Conservation (phyloP, 768 basidiomycete genomes). For the Termitomyces eurrhizus region DNA sequence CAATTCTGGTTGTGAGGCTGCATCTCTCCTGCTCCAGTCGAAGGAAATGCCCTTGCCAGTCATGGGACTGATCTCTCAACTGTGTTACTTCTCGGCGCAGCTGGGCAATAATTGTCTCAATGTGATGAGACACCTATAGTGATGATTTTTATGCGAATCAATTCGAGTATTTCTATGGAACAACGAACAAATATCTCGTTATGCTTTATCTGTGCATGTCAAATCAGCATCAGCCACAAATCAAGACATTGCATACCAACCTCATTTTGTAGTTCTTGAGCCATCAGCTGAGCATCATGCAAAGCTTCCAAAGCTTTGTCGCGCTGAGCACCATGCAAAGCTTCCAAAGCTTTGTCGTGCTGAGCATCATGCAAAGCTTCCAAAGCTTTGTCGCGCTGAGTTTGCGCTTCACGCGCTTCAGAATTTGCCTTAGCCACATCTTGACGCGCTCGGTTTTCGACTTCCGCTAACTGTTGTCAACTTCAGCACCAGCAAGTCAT, state of each 20-base stretch:
- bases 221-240: too few relatives aligned
- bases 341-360: neutral
- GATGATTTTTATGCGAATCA: neutral
- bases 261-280: too few relatives aligned
- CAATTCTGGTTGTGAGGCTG: slow-evolving; percentile 50
- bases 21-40: slow-evolving; percentile 29
- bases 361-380: slow-evolving; percentile 41
- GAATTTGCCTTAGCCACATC: too few relatives aligned
- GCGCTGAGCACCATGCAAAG: too few relatives aligned
- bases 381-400: slow-evolving; percentile 44
- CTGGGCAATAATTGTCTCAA: slow-evolving; percentile 50
- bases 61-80: slow-evolving; percentile 64
- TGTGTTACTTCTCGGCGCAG: slow-evolving; percentile 2
- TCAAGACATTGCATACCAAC: slow-evolving; percentile 32
- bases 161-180: neutral
- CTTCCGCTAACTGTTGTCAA: too few relatives aligned
- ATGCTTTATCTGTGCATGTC: slow-evolving; percentile 41
- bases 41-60: slow-evolving; percentile 79
- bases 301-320: too few relatives aligned
- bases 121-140: slow-evolving; percentile 34
- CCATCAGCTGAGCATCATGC: too few relatives aligned
- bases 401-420: slow-evolving; percentile 30
- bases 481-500: too few relatives aligned
- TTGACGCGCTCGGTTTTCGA: too few relatives aligned
- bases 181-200: slow-evolving; percentile 50